Base-by-base conservation (phyloP, 2,329 filamentous ascomycete genomes). In the Talaromyces sp. region DNA sequence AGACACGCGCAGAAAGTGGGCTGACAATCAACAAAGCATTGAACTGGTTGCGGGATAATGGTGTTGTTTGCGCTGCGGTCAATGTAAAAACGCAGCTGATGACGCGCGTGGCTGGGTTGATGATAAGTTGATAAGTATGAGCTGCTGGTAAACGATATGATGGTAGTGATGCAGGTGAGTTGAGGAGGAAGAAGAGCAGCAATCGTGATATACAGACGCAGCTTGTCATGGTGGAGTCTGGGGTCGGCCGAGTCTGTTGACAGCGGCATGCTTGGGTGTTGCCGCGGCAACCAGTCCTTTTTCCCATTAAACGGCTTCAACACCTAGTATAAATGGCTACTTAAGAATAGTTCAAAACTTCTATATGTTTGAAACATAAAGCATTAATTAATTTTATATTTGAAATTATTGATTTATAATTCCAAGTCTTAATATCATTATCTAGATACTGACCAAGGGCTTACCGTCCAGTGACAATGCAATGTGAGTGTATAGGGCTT, bases 1-100 rank as follows among this genome's bases (percentile, higher is more conserved):
- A 52, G 55, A 61, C 55, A 55, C 48, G 56, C 59, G 55, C 54
- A 26, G 38, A 17, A 21, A 17, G 29, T 56, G 50, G 12, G 10
- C 31, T 32, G 21, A 11, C 21, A 24, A 31, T 57, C 46, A 57
- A 29, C 29, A 35, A 35, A 12, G 26, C 55, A 57, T 57, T 51
- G 55, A 55, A 48, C 10, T 17, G 31, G 29, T 27, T 32, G 29
- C 21, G 19, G 29, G 3, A 19, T 54, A 10, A 29, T 52, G 9
- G 17, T 27, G 27, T 35, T 19, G 11, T 35, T 11, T 14, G 32
- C 4, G 32, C 32, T 54, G 6, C 6, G 12, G 32, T 29, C 9
- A 2, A 24, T 12, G 29, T 32, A 38, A 7, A 21, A 29, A 11
- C 52, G 29, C 32, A 17, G 12, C 14, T 38, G 29, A 54, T 54